Conservation (phyloP, 139 green algal species). For the Asterochloris erici region DNA sequence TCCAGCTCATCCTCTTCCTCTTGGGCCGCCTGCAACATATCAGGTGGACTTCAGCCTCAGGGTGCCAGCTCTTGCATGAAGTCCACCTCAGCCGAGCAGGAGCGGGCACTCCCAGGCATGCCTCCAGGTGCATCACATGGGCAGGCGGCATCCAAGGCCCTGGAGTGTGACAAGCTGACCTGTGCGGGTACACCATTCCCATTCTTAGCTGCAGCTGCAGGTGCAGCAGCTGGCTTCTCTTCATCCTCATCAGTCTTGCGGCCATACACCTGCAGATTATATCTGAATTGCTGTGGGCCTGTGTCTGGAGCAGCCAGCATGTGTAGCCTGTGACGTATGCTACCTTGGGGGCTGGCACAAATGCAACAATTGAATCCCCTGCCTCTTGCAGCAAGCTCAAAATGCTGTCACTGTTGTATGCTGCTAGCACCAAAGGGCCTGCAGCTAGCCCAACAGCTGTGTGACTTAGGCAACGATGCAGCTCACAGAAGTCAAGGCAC, state of each 20-base stretch:
- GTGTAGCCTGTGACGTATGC: too few species aligned
- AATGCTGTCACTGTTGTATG: too few species aligned
- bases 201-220: background rate
- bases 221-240: constrained; percentile 5
- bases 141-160: background rate
- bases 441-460: too few species aligned
- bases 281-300: too few species aligned
- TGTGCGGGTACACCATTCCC: background rate
- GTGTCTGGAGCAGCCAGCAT: too few species aligned
- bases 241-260: constrained; percentile 36
- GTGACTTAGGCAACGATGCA: too few species aligned
- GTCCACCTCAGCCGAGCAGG: background rate
- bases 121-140: background rate
- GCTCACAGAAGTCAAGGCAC: constrained; percentile 57
- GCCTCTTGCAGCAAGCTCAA: too few species aligned
- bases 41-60: background rate
- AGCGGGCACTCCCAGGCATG: background rate
- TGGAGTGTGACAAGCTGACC: background rate
- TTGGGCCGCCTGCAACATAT: constrained; percentile 20
- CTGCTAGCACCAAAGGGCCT: too few species aligned
- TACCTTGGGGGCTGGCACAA: too few species aligned
- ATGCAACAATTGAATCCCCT: too few species aligned
- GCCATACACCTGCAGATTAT: constrained; percentile 8
- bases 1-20: constrained; percentile 69
- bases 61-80: background rate